Evolutionary conservation across 805 yeast genomes (phyloP), one percentile per base, ranked within the genome.

Genomic region (Clavispora santaluciae): DNA sequence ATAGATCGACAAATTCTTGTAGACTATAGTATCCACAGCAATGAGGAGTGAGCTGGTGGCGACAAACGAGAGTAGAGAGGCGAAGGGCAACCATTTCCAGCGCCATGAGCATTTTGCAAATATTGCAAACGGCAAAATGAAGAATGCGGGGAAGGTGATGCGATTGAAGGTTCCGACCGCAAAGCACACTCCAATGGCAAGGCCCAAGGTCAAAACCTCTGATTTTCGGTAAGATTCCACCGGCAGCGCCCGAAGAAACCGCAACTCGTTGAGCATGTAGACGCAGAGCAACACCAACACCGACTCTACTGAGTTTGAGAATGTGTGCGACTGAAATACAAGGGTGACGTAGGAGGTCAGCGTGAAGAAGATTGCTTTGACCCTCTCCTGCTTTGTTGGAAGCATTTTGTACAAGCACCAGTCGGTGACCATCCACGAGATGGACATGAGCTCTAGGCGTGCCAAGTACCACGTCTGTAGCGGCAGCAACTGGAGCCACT

Each of bases 261-360:
- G 51, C 54, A 75, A 55, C 53, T 62, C 68, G 50, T 65, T 73
- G 29, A 83, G 70, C 22, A 81, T 57, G 43, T 72, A 75, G 6
- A 85, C 54, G 12, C 71, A 57, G 49, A 75, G 57, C 16, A 82
- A 50, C 8, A 84, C 64, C 31, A 83, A 56, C 41, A 64, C 59
- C 28, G 86, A 83, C 58, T 93, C 99, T 1, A 86, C 55, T 17
- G 89, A 77, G 57, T 93, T 93, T n/a, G 96, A 86, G 53, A 93
- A 86, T 1, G 95, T 80, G 56, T 89, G 97, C 0, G 86, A 71
- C 56, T 93, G 98, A 53, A 81, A 81, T 0, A 82, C 78, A 67
- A 87, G 70, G 0, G 95, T 81, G 23, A 88, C 73, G 55, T 86
- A 91, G 5, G 79, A 73, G 1, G 80, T 70, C 62, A 68, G 72